Conservation (phyloP, 1,139 yeast species). For the Citeromyces hawaiiensis region DNA sequence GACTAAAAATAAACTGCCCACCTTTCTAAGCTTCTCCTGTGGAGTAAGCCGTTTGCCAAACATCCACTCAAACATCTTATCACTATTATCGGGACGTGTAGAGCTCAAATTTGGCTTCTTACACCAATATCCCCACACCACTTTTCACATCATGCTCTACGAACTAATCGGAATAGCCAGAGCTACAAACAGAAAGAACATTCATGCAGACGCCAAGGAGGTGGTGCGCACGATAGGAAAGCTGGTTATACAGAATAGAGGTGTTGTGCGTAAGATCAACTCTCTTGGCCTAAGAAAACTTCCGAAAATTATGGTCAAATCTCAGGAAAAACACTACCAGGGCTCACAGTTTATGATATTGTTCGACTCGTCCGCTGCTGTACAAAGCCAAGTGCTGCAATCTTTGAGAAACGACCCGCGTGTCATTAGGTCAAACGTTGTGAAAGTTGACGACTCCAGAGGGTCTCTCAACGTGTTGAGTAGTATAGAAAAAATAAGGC, state of each 20-base stretch:
- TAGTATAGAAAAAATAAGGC: slow-evolving; percentile 21
- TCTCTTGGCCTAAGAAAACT: slow-evolving; percentile 69
- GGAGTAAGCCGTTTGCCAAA: slow-evolving; percentile 92
- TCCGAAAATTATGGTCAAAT: slow-evolving; percentile 73
- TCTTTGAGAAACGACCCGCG: slow-evolving; percentile 83
- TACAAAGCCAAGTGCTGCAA: slow-evolving; percentile 74
- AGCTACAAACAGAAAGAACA: slow-evolving; percentile 40
- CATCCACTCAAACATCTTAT: slow-evolving; percentile 68
- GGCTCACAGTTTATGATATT: slow-evolving; percentile 81
- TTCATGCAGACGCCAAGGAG: slow-evolving; percentile 51
- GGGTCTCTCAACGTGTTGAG: slow-evolving; percentile 35
- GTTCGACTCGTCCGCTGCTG: slow-evolving; percentile 77
- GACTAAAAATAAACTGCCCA: slow-evolving; percentile 10
- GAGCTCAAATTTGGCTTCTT: neutral
- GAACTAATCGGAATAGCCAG: slow-evolving; percentile 88
- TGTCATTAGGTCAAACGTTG: slow-evolving; percentile 64
- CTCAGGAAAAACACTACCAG: slow-evolving; percentile 82
- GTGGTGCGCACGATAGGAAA: slow-evolving; percentile 76
- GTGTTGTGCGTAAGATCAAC: slow-evolving; percentile 73
- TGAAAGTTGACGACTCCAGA: slow-evolving; percentile 50
- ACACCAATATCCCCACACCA: neutral
- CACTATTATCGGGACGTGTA: neutral
- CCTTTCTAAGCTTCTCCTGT: slow-evolving; percentile 80
- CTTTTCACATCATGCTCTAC: slow-evolving; percentile 47
- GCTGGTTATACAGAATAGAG: slow-evolving; percentile 77